Percentiles rank a stretch among this genome's conserved stretches.
These are phyloP conservation scores for Diutina siamensis DNA, from an alignment of 1,139 yeast species.

Conservation along the genomic window DNA sequence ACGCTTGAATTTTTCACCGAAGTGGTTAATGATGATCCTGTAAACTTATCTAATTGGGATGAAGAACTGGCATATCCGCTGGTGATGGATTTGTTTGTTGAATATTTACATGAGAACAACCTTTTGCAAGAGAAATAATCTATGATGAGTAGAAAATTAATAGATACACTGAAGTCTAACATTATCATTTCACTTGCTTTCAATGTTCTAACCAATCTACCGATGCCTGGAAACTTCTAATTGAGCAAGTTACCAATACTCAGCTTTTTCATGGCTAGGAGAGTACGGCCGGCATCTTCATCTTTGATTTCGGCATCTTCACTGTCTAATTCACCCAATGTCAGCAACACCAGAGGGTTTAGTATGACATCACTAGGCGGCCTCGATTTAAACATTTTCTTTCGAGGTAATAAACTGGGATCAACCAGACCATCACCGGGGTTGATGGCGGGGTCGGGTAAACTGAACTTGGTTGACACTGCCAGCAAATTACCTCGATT, in stretches of 20 bases:
- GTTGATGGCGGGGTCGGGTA: background rate
- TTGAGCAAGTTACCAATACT: constrained; percentile 4
- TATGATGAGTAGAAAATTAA: no score
- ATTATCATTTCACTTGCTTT: no score
- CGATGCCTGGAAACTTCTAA: background rate
- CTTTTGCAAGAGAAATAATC: background rate
- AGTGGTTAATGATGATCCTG: constrained; percentile 37
- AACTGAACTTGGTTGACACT: background rate
- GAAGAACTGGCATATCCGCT: constrained; percentile 90
- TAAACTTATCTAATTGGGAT: constrained; percentile 42
- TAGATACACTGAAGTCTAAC: no score
- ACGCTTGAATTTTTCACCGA: constrained; percentile 52
- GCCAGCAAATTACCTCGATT: background rate
- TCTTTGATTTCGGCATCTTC: background rate
- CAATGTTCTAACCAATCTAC: no score
- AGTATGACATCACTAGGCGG: background rate
- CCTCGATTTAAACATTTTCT: background rate
- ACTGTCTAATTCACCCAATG: background rate
- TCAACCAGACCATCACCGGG: background rate
- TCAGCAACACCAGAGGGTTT: background rate
- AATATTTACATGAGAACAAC: constrained; percentile 30
- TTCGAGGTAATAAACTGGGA: background rate
- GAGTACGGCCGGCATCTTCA: constrained; percentile 5
- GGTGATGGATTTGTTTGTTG: constrained; percentile 74
- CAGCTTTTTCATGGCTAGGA: constrained; percentile 6